These are phyloP conservation scores for Hansenula lynferdii DNA, from an alignment of 1,139 yeast genomes.

Conservation along the genomic window DNA sequence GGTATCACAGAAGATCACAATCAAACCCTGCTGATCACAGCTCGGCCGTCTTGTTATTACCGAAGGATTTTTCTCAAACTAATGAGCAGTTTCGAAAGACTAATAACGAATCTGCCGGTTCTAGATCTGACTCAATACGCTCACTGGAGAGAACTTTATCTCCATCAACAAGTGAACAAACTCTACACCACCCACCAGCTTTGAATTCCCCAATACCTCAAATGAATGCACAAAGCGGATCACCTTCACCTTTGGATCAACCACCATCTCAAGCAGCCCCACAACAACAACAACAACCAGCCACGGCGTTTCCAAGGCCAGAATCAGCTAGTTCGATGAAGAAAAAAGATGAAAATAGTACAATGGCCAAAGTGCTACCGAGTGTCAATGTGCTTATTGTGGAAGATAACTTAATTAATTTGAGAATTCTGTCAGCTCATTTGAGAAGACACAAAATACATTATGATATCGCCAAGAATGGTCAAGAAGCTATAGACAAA, in stretches of 20 bases:
- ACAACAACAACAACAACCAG: slow-evolving; percentile 7
- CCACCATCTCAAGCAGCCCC: background rate
- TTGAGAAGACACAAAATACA: slow-evolving; percentile 81
- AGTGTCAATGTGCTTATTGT: slow-evolving; percentile 89
- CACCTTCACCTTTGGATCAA: too few species aligned
- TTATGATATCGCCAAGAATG: slow-evolving; percentile 84
- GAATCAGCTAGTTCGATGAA: slow-evolving; percentile 5
- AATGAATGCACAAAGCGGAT: background rate
- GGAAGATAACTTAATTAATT: slow-evolving; percentile 94
- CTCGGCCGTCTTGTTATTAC: slow-evolving; percentile 19
- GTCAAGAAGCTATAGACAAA: slow-evolving; percentile 86
- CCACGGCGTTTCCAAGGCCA: slow-evolving; percentile 3
- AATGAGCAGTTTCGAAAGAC: background rate
- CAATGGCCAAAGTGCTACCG: slow-evolving; percentile 40
- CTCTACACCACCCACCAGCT: background rate
- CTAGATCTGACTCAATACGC: background rate
- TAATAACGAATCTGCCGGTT: background rate
- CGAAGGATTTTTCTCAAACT: slow-evolving; percentile 6
- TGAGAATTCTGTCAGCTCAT: slow-evolving; percentile 90
- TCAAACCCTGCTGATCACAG: slow-evolving; percentile 22
- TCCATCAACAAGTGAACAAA: slow-evolving; percentile 1
- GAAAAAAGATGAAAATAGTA: slow-evolving; percentile 9
- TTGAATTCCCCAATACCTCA: background rate
- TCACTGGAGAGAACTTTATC: slow-evolving; percentile 2
- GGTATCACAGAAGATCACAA: slow-evolving; percentile 18